Evolutionary conservation across 108 stramenopile genomes (phyloP), one percentile per base, ranked within the genome.

Genomic region (Skeletonema menzelii): DNA sequence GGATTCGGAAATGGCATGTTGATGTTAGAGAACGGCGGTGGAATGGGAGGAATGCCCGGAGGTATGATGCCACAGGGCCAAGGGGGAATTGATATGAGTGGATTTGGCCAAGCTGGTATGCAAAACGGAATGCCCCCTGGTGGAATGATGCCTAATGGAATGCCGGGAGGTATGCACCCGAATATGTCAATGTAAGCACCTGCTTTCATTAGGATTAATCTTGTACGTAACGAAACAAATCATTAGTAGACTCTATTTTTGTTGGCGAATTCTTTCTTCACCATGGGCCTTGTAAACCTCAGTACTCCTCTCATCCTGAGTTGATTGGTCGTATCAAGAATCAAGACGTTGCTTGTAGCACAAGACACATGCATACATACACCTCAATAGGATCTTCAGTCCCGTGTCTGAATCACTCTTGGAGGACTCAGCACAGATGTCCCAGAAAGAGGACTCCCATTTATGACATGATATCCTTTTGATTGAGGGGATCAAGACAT

Each of bases 21-120:
- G 37, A 89, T 97, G 91, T 65, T 95, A 64, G 87, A 87, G 73
- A 90, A 92, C 62, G 85, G 84, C 22, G 85, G 75, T 27, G 70
- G 57, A 3, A 80, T 80, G 75, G 69, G 69, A 2, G 61, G 69
- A 37, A 81, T 79, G 53, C 63, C 63, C 2, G 58, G 35, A 14
- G 70, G 65, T n/a, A 71, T 26, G 35, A 57, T 78, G 77, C 77
- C 57, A 27, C 59, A 60, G 30, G 62, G 49, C 24, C 35, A 37
- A 37, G 35, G 35, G 46, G 46, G 46, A 47, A 47, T 47, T 47
- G 46, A 47, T 19, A 47, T 47, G 46, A 47, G 46, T 47, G 46
- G 46, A 10, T 47, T 47, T 19, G 46, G 17, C 19, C 46, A 47
- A 19, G 46, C 17, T 47, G 80, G 78, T 56, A 82, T 84, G 83